Evolutionary conservation across 768 basidiomycete species (phyloP).

Genomic region (Kwoniella sp.): DNA sequence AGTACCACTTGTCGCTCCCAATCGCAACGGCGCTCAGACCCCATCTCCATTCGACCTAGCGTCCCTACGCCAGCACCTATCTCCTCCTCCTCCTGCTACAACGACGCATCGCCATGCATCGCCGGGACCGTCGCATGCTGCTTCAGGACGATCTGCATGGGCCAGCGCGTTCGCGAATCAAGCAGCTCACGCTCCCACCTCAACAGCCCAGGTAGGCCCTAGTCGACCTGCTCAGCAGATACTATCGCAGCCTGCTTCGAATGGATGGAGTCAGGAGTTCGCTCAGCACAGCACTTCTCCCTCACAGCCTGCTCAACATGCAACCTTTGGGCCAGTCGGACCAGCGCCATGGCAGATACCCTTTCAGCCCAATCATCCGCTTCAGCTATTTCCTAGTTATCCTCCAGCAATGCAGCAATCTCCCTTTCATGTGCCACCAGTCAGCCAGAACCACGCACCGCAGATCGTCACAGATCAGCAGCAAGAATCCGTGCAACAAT

Average conservation of each 20-base stretch:
- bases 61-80: slow-evolving; percentile 35
- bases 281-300: not conserved
- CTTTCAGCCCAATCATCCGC: slow-evolving; percentile 5
- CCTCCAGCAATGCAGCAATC: not conserved
- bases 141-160: slow-evolving; percentile 7
- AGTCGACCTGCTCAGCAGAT: not conserved
- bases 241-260: not conserved
- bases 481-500: not conserved
- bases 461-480: not conserved
- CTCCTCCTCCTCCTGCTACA: slow-evolving; percentile 18
- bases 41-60: slow-evolving; percentile 41
- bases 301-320: not conserved
- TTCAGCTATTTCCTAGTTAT: not conserved
- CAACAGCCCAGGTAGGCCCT: slow-evolving; percentile 1
- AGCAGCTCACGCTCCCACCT: not conserved
- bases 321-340: not conserved
- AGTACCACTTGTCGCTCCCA: not conserved
- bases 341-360: slow-evolving; percentile 23
- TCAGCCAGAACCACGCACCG: not conserved
- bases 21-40: slow-evolving; percentile 8
- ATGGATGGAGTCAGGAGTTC: slow-evolving; percentile 15
- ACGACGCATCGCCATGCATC: not conserved
- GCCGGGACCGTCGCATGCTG: not conserved
- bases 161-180: slow-evolving; percentile 13
- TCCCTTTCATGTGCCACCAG: not conserved